Conservation (phyloP, 345 rosid species). For the Nasturtium officinale region DNA sequence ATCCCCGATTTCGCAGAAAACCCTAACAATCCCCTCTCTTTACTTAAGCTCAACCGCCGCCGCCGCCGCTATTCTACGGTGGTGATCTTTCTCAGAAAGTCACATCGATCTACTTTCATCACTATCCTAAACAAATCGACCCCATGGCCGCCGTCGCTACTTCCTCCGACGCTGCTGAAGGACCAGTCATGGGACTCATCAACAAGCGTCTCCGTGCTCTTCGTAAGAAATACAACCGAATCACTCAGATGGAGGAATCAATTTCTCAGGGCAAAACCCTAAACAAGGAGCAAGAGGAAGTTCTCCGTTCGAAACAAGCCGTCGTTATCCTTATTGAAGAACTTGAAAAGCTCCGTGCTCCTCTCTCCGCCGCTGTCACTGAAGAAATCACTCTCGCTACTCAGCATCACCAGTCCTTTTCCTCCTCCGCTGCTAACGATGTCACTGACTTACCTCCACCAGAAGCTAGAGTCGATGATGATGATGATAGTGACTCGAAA, state of each 20-base stretch:
- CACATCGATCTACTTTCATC: neutral
- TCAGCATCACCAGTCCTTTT: conserved; percentile 22
- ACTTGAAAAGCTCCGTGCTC: conserved; percentile 81
- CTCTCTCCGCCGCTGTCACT: conserved; percentile 63
- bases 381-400: conserved; percentile 68
- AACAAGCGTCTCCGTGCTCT: conserved; percentile 93
- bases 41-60: conserved; percentile 6
- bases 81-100: conserved; percentile 21
- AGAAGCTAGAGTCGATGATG: conserved; percentile 29
- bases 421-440: conserved; percentile 9
- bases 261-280: conserved; percentile 74
- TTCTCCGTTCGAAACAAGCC: conserved; percentile 77
- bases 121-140: neutral
- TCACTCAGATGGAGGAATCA: conserved; percentile 80
- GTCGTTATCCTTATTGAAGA: conserved; percentile 72
- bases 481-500: neutral
- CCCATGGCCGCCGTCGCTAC: conserved; percentile 43
- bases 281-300: conserved; percentile 86
- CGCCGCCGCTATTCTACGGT: conserved; percentile 35
- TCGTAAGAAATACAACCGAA: conserved; percentile 83
- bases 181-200: conserved; percentile 79
- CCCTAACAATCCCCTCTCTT: conserved; percentile 32
- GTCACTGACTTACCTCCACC: conserved; percentile 3
- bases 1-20: conserved; percentile 30
- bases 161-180: conserved; percentile 65